Percentiles rank a stretch among this genome's conserved stretches.
Conservation (phyloP, 2,329 filamentous ascomycete species). For the Aurifilum marmelostoma region DNA sequence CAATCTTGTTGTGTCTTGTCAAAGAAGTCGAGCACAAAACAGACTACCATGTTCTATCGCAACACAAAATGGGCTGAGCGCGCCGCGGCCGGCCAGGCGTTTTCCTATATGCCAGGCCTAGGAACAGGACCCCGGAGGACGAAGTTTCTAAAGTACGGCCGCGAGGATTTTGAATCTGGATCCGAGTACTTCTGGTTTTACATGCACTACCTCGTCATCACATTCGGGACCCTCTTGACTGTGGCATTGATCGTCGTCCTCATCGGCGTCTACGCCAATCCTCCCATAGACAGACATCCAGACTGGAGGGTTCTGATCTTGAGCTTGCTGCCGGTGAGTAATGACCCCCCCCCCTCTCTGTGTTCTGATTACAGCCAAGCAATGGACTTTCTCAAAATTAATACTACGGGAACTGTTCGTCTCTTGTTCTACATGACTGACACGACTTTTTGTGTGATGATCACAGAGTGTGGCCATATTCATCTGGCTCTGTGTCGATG, state of each 20-base stretch:
- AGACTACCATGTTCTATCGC: neutral
- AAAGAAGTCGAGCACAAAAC: neutral
- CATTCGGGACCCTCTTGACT: neutral
- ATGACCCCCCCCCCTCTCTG: no score
- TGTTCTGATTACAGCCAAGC: no score
- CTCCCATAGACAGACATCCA: neutral
- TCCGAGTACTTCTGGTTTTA: conserved; percentile 10
- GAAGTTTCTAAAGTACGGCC: neutral
- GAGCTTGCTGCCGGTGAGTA: conserved; percentile 7
- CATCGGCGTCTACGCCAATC: conserved; percentile 1
- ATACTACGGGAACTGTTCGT: no score
- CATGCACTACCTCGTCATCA: neutral
- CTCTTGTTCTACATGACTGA: neutral
- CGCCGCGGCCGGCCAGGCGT: neutral
- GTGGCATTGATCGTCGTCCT: conserved; percentile 1
- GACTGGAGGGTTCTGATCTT: neutral
- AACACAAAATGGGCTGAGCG: conserved; percentile 8
- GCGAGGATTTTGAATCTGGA: neutral
- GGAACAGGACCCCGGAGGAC: no score
- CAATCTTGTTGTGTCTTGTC: no score
- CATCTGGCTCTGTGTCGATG: neutral
- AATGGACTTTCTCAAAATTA: no score
- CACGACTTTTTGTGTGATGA: neutral
- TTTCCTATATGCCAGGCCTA: neutral
- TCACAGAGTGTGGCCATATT: neutral